Percentiles rank a stretch among this genome's conserved stretches.
Evolutionary conservation across 1,139 yeast genomes (phyloP).

Genomic region (Suhomyces bokatorum): DNA sequence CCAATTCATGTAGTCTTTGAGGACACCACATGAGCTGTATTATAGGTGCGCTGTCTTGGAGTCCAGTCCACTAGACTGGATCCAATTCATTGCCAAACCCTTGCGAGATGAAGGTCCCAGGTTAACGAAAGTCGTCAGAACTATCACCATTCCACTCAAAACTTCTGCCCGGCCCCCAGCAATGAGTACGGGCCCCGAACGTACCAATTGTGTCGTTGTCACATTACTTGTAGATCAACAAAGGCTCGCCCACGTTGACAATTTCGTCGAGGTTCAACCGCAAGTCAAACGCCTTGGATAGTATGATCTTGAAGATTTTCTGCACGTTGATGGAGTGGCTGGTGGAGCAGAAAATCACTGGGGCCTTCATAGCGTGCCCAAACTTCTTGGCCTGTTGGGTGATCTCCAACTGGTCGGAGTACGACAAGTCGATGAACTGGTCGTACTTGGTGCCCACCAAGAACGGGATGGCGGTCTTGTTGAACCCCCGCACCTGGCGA

Average conservation of each 20-base stretch:
- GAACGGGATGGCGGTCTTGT: slow-evolving; percentile 89
- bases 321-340: slow-evolving; percentile 92
- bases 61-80: too few relatives aligned
- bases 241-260: slow-evolving; percentile 82
- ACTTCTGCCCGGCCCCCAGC: too few relatives aligned
- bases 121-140: too few relatives aligned
- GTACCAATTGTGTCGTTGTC: background rate
- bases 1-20: too few relatives aligned
- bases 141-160: too few relatives aligned
- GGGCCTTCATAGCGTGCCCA: slow-evolving; percentile 90
- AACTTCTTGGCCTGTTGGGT: slow-evolving; percentile 84
- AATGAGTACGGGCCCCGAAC: too few relatives aligned
- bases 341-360: slow-evolving; percentile 88
- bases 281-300: slow-evolving; percentile 89
- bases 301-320: slow-evolving; percentile 87
- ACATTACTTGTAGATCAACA: slow-evolving; percentile 61
- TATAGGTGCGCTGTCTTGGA: too few relatives aligned
- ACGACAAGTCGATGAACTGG: slow-evolving; percentile 75
- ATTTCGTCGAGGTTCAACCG: slow-evolving; percentile 84
- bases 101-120: too few relatives aligned
- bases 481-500: slow-evolving; percentile 87
- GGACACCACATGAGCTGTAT: too few relatives aligned
- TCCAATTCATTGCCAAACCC: too few relatives aligned
- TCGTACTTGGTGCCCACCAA: slow-evolving; percentile 95
- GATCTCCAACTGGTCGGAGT: slow-evolving; percentile 80